Conservation (phyloP, 768 basidiomycete genomes). For the Tricholoma matsutake region DNA sequence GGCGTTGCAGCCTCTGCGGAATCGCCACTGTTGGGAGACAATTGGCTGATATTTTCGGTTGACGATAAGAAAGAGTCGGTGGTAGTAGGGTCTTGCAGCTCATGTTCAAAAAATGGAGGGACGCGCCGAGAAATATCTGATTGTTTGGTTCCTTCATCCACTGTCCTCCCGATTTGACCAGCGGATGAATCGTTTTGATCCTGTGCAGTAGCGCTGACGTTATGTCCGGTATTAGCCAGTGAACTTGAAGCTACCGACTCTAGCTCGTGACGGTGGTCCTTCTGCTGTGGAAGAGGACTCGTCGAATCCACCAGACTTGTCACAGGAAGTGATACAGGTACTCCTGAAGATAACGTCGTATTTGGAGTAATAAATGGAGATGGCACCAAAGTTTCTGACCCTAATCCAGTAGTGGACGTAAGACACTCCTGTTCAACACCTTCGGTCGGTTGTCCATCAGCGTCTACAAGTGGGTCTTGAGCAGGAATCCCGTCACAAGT, state of each 20-base stretch:
- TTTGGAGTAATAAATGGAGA: neutral
- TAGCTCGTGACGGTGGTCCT: neutral
- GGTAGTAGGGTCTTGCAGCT: neutral
- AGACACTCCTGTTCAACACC: neutral
- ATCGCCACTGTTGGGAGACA: neutral
- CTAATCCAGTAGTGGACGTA: neutral
- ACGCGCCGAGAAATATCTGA: neutral
- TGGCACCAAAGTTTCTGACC: neutral
- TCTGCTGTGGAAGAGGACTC: neutral
- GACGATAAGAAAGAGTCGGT: neutral
- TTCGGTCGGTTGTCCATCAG: neutral
- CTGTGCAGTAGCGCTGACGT: neutral
- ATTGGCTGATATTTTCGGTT: no score
- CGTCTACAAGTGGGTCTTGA: neutral
- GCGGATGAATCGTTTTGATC: neutral
- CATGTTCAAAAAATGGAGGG: neutral
- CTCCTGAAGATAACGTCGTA: neutral
- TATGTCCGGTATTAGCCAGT: neutral
- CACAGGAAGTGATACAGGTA: neutral
- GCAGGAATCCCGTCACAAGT: neutral
- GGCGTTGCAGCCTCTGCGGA: neutral
- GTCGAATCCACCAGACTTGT: neutral
- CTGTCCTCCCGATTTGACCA: neutral
- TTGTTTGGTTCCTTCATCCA: neutral
- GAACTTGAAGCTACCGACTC: neutral